Evolutionary conservation across 108 stramenopile genomes (phyloP).

Genomic region (Discostella stelligeroides): DNA sequence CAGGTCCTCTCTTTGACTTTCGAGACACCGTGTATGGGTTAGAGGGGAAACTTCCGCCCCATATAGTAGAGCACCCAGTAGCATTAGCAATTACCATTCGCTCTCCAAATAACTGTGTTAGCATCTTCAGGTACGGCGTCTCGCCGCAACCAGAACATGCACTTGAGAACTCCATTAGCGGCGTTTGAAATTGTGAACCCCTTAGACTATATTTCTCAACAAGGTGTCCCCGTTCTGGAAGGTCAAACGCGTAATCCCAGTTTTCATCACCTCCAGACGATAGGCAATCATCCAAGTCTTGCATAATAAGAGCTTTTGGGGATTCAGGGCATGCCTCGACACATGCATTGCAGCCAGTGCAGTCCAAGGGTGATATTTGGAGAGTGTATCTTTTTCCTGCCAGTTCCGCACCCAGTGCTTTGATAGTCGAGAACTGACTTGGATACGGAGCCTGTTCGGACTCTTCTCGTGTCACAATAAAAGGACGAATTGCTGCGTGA

Average conservation of each 20-base stretch:
- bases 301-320: constrained; percentile 66
- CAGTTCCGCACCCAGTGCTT: constrained; percentile 55
- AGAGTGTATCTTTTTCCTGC: constrained; percentile 63
- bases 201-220: constrained; percentile 57
- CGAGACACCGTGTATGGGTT: constrained; percentile 70
- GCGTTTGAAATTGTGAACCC: constrained; percentile 71
- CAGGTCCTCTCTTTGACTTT: constrained; percentile 61
- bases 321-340: constrained; percentile 68
- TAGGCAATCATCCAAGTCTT: constrained; percentile 51
- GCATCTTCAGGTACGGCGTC: constrained; percentile 69
- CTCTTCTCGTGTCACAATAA: constrained; percentile 66
- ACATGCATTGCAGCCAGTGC: constrained; percentile 71
- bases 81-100: constrained; percentile 75
- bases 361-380: constrained; percentile 62
- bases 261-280: constrained; percentile 47
- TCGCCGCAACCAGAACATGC: constrained; percentile 71
- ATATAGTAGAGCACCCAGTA: constrained; percentile 62
- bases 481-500: constrained; percentile 65
- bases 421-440: constrained; percentile 46
- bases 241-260: constrained; percentile 60
- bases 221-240: constrained; percentile 61
- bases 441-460: constrained; percentile 53
- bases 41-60: constrained; percentile 69
- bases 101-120: constrained; percentile 71
- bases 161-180: constrained; percentile 68